Conservation (phyloP, 345 rosid species). For the Turnera subulata region DNA sequence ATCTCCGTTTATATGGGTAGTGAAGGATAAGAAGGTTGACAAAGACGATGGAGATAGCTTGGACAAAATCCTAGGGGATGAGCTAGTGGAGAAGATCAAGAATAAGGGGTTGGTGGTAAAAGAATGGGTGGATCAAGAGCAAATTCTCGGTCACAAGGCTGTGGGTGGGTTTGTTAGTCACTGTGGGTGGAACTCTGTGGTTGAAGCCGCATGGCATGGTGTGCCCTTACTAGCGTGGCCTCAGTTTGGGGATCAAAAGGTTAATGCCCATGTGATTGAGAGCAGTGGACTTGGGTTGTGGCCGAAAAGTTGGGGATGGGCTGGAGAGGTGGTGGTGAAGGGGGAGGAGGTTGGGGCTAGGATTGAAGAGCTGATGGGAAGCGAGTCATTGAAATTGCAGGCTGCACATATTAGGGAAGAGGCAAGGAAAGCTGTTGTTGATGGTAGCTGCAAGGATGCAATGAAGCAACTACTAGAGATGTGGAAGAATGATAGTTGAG, state of each 20-base stretch:
- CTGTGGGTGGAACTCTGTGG: conserved; percentile 45
- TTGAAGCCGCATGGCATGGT: conserved; percentile 40
- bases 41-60: conserved; percentile 33
- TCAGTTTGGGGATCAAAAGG: conserved; percentile 35
- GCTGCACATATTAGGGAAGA: conserved; percentile 24
- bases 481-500: neutral
- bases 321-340: conserved; percentile 7
- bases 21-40: conserved; percentile 31
- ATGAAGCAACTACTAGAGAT: conserved; percentile 5
- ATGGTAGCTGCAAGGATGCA: conserved; percentile 19
- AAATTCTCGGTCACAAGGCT: conserved; percentile 29
- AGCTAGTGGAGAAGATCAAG: conserved; percentile 13
- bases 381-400: conserved; percentile 13
- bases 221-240: conserved; percentile 46
- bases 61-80: conserved; percentile 28
- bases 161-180: conserved; percentile 39
- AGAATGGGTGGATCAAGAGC: conserved; percentile 42
- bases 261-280: conserved; percentile 2
- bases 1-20: conserved; percentile 36
- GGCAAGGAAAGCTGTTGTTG: conserved; percentile 29
- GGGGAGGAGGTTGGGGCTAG: neutral
- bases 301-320: conserved; percentile 10
- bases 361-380: conserved; percentile 26
- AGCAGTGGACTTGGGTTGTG: conserved; percentile 3
- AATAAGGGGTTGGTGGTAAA: conserved; percentile 31